Percentiles rank a stretch among this genome's conserved stretches.
Conservation (phyloP, 2,329 filamentous ascomycete species). For the Cordyceps farinosa region DNA sequence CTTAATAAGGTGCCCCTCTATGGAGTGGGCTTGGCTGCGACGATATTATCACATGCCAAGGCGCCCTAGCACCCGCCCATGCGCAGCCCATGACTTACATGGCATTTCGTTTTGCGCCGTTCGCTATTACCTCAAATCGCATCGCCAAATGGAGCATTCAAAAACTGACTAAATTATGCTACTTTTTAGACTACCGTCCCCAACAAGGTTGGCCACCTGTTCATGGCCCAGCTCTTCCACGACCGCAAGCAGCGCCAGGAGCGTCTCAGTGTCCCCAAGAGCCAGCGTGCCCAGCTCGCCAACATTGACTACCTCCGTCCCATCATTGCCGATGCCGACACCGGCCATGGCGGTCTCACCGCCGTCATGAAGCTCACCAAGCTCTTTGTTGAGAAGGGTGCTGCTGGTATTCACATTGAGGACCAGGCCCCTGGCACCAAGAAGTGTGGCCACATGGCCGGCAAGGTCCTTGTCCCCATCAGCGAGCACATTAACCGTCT, state of each 20-base stretch:
- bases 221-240: constrained; percentile 98
- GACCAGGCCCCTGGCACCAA: constrained; percentile 98
- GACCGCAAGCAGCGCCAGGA: constrained; percentile 98
- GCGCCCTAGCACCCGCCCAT: background rate
- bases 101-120: background rate
- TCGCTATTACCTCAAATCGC: background rate
- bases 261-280: constrained; percentile 71
- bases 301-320: constrained; percentile 93
- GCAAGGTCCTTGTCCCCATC: constrained; percentile 95
- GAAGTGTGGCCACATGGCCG: constrained; percentile 99
- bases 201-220: constrained; percentile 96
- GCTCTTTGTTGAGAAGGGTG: constrained; percentile 93
- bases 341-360: constrained; percentile 94
- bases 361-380: constrained; percentile 99
- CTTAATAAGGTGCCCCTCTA: constrained; percentile 16
- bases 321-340: constrained; percentile 95
- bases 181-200: constrained; percentile 79
- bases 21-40: constrained; percentile 13
- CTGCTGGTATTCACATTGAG: constrained; percentile 97
- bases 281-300: constrained; percentile 66
- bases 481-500: constrained; percentile 97
- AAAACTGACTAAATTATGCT: constrained; percentile 9
- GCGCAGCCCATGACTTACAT: background rate
- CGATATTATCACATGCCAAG: constrained; percentile 19
- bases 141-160: background rate